Evolutionary conservation across 106 monocot genomes (phyloP), one percentile per base, ranked within the genome.

Genomic region (Xerophyta viscosa): DNA sequence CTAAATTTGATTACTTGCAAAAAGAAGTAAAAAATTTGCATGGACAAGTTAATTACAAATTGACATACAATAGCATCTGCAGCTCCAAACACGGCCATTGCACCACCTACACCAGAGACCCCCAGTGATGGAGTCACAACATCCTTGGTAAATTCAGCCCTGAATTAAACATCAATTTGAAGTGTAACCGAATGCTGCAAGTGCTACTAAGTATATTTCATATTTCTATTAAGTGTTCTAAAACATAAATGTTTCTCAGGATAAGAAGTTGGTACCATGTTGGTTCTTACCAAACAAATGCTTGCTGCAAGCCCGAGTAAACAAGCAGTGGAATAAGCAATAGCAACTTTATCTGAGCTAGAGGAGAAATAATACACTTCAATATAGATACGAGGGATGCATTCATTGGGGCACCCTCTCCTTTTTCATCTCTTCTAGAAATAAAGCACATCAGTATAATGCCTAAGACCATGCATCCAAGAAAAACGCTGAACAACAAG

Each of bases 91-190:
- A 90, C 42, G 22, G 98, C 90, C 98, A 99, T 99, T 46, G 79
- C 85, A 42, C 82, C 98, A 48, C 90, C 98, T 48, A 99, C 83
- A 8, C 98, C 98, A 11, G 90, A 90, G 29, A 86, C 74, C 48
- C 98, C 98, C 55, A 90, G 71, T 49, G 82, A 66, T 56, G 90
- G 98, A 48, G 78, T 65, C 45, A 99, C 75, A 27, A 99, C 61
- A 55, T 83, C 37, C 64, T 99, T 82, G 31, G 98, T 99, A 31
- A 82, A 90, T 75, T 86, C 98, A 60, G 98, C 62, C 90, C 98
- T 90, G 61, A 52, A 37, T 56, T 30, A 44, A 15, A 10, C 20
- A 39, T 18, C 27, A 18, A 2, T 56, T 12, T 29, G 13, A n/a
- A n/a, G n/a, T n/a, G n/a, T n/a, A n/a, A n/a, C n/a, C n/a, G n/a